Evolutionary conservation across 768 basidiomycete genomes (phyloP).

Genomic region (Clitopilus hobsonii): DNA sequence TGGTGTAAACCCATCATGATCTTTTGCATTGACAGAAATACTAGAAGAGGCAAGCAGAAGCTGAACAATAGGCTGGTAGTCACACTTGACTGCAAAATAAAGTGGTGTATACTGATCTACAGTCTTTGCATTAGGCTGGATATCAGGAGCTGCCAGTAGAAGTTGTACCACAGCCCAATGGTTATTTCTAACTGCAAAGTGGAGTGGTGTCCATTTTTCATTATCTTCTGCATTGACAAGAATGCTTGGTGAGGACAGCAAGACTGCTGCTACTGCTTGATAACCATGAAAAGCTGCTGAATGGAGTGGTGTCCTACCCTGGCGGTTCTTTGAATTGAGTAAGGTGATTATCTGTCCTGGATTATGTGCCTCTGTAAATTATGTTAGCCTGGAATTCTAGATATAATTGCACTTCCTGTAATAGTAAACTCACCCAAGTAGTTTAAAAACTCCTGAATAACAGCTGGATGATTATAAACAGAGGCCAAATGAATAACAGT

Average conservation of each 20-base stretch:
- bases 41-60: no score
- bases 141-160: background rate
- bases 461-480: no score
- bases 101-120: background rate
- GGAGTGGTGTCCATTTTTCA: background rate
- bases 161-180: background rate
- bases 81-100: background rate
- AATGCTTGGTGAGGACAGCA: no score
- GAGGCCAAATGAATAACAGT: no score
- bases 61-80: no score
- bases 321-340: background rate
- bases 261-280: background rate
- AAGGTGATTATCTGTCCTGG: no score
- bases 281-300: background rate
- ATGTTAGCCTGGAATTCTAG: no score
- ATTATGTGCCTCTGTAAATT: background rate
- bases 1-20: background rate
- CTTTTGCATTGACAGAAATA: background rate
- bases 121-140: background rate
- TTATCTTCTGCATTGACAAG: background rate
- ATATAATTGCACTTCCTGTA: no score
- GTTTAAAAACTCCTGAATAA: background rate
- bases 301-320: background rate
- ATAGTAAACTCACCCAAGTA: background rate
- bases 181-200: background rate